Evolutionary conservation across 2,329 filamentous ascomycete genomes (phyloP).

Genomic region (Microdochium bolleyi): DNA sequence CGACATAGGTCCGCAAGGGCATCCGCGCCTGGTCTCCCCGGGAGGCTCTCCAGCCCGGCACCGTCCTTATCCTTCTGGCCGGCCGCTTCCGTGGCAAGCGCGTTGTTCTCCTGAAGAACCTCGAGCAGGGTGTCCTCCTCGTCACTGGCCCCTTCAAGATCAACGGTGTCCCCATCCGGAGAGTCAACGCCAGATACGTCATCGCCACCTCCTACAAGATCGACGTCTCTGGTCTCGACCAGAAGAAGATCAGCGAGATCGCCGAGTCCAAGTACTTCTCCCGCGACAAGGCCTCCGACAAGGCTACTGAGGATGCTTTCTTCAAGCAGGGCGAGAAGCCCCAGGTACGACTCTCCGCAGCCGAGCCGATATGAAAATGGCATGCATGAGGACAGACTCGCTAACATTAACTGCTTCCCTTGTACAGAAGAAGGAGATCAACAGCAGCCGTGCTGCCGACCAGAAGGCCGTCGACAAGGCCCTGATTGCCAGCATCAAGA

Average conservation of each 20-base stretch:
- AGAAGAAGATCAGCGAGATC: slow-evolving; percentile 79
- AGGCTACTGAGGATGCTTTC: slow-evolving; percentile 96
- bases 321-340: slow-evolving; percentile 99
- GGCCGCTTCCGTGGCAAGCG: slow-evolving; percentile 99
- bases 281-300: slow-evolving; percentile 89
- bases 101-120: slow-evolving; percentile 96
- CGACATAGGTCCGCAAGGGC: slow-evolving; percentile 84
- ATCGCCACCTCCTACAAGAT: slow-evolving; percentile 85
- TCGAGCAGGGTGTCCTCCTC: slow-evolving; percentile 95
- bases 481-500: slow-evolving; percentile 93
- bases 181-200: slow-evolving; percentile 89
- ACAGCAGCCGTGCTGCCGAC: slow-evolving; percentile 85
- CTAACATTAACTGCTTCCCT: slow-evolving; percentile 23
- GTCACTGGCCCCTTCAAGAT: slow-evolving; percentile 99
- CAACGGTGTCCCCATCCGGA: slow-evolving; percentile 96
- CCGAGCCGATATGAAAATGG: not conserved
- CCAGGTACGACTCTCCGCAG: slow-evolving; percentile 57
- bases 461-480: slow-evolving; percentile 99
- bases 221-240: slow-evolving; percentile 77
- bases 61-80: slow-evolving; percentile 97
- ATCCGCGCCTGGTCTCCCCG: slow-evolving; percentile 82
- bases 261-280: slow-evolving; percentile 86
- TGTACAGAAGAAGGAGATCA: slow-evolving; percentile 90
- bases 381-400: slow-evolving; percentile 3
- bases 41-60: slow-evolving; percentile 84